A percentile compares a stretch with the other conserved stretches of the same genome.
These are phyloP conservation scores for Colletotrichum costaricense DNA, from an alignment of 2,329 filamentous ascomycete species.

Conservation along the genomic window DNA sequence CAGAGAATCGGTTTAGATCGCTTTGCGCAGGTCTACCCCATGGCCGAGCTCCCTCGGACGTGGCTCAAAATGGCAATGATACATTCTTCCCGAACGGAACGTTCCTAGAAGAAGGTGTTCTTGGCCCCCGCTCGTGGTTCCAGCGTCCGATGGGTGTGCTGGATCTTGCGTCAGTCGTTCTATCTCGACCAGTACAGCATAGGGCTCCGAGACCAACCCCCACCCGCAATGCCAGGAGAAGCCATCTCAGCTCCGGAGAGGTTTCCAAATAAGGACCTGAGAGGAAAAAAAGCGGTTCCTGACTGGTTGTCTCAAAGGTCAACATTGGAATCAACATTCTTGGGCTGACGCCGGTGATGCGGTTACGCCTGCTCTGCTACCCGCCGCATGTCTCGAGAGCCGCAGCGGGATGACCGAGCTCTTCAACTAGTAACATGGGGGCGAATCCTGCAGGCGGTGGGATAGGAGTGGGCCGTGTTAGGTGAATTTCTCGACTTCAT, in stretches of 20 bases:
- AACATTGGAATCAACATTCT: not conserved
- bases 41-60: not conserved
- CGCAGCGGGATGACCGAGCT: not conserved
- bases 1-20: not conserved
- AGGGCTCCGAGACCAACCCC: not conserved
- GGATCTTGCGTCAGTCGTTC: constrained; percentile 2
- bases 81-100: not conserved
- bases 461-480: not conserved
- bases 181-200: not conserved
- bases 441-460: not conserved
- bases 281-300: not conserved
- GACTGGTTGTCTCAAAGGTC: not conserved
- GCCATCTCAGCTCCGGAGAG: not conserved
- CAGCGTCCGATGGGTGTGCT: constrained; percentile 5
- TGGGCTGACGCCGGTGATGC: not conserved
- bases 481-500: not conserved
- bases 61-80: not conserved
- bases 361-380: not conserved
- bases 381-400: not conserved
- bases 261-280: not conserved
- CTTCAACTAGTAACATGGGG: not conserved
- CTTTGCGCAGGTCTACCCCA: not conserved
- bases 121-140: not conserved
- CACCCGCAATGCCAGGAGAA: not conserved
- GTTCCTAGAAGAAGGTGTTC: constrained; percentile 4